Conservation (phyloP, 176 grass and related monocot genomes). For the Oryza glaberrima region DNA sequence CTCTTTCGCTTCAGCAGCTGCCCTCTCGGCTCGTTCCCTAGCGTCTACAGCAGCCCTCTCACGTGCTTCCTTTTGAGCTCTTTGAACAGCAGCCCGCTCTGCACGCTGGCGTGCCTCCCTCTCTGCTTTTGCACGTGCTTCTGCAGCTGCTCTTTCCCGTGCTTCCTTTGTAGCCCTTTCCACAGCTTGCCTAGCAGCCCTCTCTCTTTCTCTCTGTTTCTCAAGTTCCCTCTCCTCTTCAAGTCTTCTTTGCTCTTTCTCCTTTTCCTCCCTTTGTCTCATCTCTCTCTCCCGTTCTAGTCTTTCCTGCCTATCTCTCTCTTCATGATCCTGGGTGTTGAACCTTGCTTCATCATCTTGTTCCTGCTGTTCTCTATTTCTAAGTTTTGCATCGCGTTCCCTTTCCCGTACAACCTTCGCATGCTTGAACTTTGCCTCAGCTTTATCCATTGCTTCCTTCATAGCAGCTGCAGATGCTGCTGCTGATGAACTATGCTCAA, state of each 20-base stretch:
- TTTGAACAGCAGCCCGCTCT: slow-evolving; percentile 75
- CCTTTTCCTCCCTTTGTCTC: slow-evolving; percentile 57
- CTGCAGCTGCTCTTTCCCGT: slow-evolving; percentile 74
- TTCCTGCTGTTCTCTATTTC: slow-evolving; percentile 59
- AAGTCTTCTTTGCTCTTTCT: slow-evolving; percentile 59
- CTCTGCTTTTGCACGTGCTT: slow-evolving; percentile 74
- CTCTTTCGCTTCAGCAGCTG: slow-evolving; percentile 57
- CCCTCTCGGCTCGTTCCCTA: slow-evolving; percentile 61
- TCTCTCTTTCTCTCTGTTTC: slow-evolving; percentile 67
- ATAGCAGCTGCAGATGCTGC: slow-evolving; percentile 89
- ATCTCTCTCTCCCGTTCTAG: slow-evolving; percentile 50
- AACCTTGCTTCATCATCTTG: slow-evolving; percentile 48
- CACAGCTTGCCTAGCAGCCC: slow-evolving; percentile 66
- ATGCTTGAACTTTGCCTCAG: slow-evolving; percentile 95
- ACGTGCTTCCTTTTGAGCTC: slow-evolving; percentile 70
- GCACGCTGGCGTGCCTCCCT: slow-evolving; percentile 62
- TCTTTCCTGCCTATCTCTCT: slow-evolving; percentile 56
- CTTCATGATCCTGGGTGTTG: slow-evolving; percentile 46
- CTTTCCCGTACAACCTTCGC: slow-evolving; percentile 89
- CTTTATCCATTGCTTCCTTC: slow-evolving; percentile 97
- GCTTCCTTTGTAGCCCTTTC: slow-evolving; percentile 82
- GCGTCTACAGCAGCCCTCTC: slow-evolving; percentile 71
- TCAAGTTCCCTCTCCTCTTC: slow-evolving; percentile 65
- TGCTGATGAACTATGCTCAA: slow-evolving; percentile 66
- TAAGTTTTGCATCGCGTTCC: slow-evolving; percentile 67